Evolutionary conservation across 1,139 yeast species (phyloP).

Genomic region (Scheffersomyces segobiensis): DNA sequence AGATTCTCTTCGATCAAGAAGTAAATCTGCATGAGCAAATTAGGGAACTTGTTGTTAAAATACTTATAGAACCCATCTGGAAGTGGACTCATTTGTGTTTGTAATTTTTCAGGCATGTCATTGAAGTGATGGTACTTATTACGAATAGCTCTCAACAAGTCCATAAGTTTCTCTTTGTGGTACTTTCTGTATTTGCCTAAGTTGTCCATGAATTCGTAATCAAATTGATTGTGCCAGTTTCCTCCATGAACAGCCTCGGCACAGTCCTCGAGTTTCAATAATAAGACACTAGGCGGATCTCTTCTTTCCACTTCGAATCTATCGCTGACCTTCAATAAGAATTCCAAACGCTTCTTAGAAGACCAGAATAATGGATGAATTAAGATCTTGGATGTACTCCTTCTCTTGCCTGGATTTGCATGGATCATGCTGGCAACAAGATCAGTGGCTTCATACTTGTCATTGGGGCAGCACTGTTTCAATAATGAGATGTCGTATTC

Average conservation of each 20-base stretch:
- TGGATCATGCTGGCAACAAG: conserved; percentile 72
- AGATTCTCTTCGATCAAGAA: conserved; percentile 59
- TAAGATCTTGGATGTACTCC: conserved; percentile 66
- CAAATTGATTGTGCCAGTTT: conserved; percentile 82
- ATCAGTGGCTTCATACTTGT: conserved; percentile 67
- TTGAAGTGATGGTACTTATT: conserved; percentile 93
- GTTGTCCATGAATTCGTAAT: conserved; percentile 70
- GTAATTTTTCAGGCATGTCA: conserved; percentile 71
- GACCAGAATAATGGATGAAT: conserved; percentile 91
- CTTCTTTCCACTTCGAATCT: conserved; percentile 84
- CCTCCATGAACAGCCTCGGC: conserved; percentile 59
- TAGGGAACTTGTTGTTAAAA: conserved; percentile 75
- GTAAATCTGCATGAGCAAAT: conserved; percentile 73
- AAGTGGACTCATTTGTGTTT: conserved; percentile 67
- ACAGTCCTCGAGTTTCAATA: conserved; percentile 58
- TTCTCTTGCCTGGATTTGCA: conserved; percentile 68
- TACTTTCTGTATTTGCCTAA: conserved; percentile 90
- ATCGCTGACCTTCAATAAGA: conserved; percentile 83
- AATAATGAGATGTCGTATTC: conserved; percentile 54
- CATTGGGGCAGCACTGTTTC: conserved; percentile 41
- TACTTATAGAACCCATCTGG: conserved; percentile 84
- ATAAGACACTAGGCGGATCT: conserved; percentile 77
- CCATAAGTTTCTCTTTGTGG: conserved; percentile 75
- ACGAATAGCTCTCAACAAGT: conserved; percentile 81
- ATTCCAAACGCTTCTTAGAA: conserved; percentile 72